These are phyloP conservation scores for Lophiotrema nucula DNA, from an alignment of 495 filamentous ascomycete species.

Conservation along the genomic window DNA sequence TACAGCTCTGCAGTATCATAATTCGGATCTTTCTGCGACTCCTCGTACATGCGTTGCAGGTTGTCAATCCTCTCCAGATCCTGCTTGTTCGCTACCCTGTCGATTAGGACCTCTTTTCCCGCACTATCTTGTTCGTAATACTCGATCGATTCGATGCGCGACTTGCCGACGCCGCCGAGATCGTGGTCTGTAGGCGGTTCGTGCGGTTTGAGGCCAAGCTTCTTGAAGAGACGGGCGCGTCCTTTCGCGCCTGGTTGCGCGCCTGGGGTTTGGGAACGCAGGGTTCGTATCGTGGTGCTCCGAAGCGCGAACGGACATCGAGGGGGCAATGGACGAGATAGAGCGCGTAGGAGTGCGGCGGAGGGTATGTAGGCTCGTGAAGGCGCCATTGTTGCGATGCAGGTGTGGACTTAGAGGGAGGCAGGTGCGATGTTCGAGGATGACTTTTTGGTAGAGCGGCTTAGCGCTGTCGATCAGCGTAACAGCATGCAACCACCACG, in stretches of 20 bases:
- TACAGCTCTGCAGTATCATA: slow-evolving; percentile 26
- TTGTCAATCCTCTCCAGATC: background rate
- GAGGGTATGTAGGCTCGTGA: slow-evolving; percentile 19
- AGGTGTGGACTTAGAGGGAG: too few species aligned
- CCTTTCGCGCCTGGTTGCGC: background rate
- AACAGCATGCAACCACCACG: too few species aligned
- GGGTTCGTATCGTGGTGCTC: background rate
- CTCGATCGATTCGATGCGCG: background rate
- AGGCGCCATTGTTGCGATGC: slow-evolving; percentile 11
- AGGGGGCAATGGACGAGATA: slow-evolving; percentile 3
- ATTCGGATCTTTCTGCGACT: slow-evolving; percentile 11
- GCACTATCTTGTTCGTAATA: slow-evolving; percentile 1
- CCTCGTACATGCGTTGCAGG: slow-evolving; percentile 12
- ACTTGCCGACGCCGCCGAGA: background rate
- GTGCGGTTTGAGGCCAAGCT: background rate
- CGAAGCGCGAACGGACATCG: slow-evolving; percentile 6
- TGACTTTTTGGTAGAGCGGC: too few species aligned
- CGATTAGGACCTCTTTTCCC: background rate
- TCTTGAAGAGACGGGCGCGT: background rate
- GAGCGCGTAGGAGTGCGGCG: slow-evolving; percentile 8
- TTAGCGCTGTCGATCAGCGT: too few species aligned
- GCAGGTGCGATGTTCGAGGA: too few species aligned
- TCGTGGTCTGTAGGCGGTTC: background rate
- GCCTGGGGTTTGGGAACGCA: slow-evolving; percentile 5
- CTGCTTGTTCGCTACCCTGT: background rate